These are phyloP conservation scores for Luffa acutangula DNA, from an alignment of 306 rosid genomes.

Conservation along the genomic window DNA sequence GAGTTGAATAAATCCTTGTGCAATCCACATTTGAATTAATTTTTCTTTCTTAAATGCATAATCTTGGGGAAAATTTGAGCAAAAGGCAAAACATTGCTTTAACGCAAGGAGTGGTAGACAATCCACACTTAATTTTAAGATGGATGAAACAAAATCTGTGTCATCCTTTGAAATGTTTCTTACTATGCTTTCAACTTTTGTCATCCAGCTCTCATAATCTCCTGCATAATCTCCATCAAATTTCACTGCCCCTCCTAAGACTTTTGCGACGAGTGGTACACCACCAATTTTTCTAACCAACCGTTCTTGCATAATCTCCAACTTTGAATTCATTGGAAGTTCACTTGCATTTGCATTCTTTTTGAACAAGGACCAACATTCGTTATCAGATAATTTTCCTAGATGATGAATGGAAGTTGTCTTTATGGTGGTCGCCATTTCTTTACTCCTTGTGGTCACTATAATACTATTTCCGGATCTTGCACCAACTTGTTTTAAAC, in stretches of 20 bases:
- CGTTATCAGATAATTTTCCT: not conserved
- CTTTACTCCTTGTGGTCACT: not conserved
- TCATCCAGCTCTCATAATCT: not conserved
- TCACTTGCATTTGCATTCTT: not conserved
- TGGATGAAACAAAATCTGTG: not conserved
- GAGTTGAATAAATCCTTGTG: no score
- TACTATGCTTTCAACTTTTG: not conserved
- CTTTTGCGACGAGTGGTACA: slow-evolving; percentile 4
- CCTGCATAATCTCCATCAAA: not conserved
- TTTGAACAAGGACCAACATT: slow-evolving; percentile 5
- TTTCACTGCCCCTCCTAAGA: slow-evolving; percentile 4
- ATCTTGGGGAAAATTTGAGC: no score
- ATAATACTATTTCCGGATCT: not conserved
- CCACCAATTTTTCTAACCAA: slow-evolving; percentile 9
- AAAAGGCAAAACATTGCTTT: slow-evolving; percentile 6
- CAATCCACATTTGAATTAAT: no score
- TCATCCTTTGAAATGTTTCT: no score
- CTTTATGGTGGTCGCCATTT: not conserved
- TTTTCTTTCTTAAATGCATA: no score
- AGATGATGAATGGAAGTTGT: slow-evolving; percentile 1
- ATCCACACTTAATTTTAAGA: not conserved
- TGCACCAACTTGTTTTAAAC: not conserved
- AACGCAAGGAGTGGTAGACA: not conserved
- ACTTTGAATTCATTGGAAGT: not conserved
- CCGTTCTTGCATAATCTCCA: not conserved